These are phyloP conservation scores for Hanseniaspora guilliermondii DNA, from an alignment of 805 yeast species.

Conservation along the genomic window DNA sequence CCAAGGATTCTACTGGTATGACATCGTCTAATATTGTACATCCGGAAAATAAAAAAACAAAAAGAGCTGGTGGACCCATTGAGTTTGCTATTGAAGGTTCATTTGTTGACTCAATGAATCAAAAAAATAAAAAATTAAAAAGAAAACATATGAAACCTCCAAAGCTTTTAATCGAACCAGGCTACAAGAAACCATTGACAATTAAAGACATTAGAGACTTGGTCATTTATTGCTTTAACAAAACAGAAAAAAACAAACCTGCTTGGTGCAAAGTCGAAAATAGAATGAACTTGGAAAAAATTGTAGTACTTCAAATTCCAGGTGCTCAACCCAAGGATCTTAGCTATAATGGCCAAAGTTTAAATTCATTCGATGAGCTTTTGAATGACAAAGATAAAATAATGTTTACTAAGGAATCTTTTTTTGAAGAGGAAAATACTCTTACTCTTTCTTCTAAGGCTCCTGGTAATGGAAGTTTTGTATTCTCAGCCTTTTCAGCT, in stretches of 20 bases:
- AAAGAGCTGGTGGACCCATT: neutral
- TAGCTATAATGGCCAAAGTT: neutral
- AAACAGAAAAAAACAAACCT: constrained; percentile 32
- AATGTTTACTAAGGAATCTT: neutral
- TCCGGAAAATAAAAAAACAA: neutral
- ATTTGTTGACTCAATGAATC: neutral
- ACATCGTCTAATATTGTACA: neutral
- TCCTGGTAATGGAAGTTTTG: constrained; percentile 54
- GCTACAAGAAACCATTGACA: constrained; percentile 22
- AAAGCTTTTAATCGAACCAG: constrained; percentile 28
- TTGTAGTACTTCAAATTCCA: constrained; percentile 50
- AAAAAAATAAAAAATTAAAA: constrained; percentile 23
- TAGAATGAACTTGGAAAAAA: constrained; percentile 36
- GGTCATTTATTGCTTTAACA: constrained; percentile 33
- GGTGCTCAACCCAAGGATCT: constrained; percentile 43
- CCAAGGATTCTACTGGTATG: neutral
- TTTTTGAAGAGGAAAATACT: constrained; percentile 12
- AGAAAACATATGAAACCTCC: constrained; percentile 23
- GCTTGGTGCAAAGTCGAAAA: constrained; percentile 41
- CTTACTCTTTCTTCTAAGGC: constrained; percentile 33
- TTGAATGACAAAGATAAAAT: constrained; percentile 6
- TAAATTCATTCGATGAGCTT: constrained; percentile 7
- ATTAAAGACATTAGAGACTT: constrained; percentile 37
- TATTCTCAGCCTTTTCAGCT: constrained; percentile 43
- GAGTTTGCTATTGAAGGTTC: constrained; percentile 5